A percentile compares a stretch with the other conserved stretches of the same genome.
Conservation (phyloP, 1,139 yeast genomes). For the Candida smagusa region DNA sequence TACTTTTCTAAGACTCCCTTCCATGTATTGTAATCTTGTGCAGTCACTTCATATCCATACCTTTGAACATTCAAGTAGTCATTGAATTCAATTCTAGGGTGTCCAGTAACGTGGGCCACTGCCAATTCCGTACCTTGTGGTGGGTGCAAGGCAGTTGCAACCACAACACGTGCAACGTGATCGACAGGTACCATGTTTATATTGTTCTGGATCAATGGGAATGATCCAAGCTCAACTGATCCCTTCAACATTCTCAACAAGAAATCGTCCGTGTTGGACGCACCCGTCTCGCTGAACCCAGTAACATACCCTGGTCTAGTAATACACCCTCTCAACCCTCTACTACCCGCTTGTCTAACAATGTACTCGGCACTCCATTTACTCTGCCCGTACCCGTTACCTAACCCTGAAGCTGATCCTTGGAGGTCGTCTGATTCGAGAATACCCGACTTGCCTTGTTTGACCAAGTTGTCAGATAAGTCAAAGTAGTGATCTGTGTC, state of each 20-base stretch:
- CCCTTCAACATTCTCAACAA: slow-evolving; percentile 92
- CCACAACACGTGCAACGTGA: slow-evolving; percentile 90
- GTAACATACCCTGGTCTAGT: slow-evolving; percentile 96
- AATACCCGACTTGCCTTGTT: slow-evolving; percentile 68
- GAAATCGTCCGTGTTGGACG: slow-evolving; percentile 95
- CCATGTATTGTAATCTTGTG: slow-evolving; percentile 76
- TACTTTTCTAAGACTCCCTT: slow-evolving; percentile 67
- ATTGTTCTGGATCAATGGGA: slow-evolving; percentile 81
- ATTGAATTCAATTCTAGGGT: slow-evolving; percentile 82
- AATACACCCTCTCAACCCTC: slow-evolving; percentile 85
- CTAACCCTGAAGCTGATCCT: slow-evolving; percentile 79
- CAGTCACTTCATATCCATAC: slow-evolving; percentile 69
- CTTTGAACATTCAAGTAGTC: slow-evolving; percentile 64
- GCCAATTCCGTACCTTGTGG: slow-evolving; percentile 50
- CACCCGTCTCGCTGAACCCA: slow-evolving; percentile 80
- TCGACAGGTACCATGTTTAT: slow-evolving; percentile 98
- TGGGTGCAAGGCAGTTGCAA: slow-evolving; percentile 79
- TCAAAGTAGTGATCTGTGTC: slow-evolving; percentile 81
- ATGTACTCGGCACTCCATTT: slow-evolving; percentile 97
- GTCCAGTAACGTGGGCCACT: slow-evolving; percentile 96
- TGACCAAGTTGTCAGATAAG: slow-evolving; percentile 66
- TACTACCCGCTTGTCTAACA: slow-evolving; percentile 79
- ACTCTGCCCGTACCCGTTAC: slow-evolving; percentile 94
- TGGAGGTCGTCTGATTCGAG: slow-evolving; percentile 76
- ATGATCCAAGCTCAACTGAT: slow-evolving; percentile 78